phyloP scores from a whole-genome alignment of 352 stramenopile species.

The Globisporangium megalacanthum region DNA sequence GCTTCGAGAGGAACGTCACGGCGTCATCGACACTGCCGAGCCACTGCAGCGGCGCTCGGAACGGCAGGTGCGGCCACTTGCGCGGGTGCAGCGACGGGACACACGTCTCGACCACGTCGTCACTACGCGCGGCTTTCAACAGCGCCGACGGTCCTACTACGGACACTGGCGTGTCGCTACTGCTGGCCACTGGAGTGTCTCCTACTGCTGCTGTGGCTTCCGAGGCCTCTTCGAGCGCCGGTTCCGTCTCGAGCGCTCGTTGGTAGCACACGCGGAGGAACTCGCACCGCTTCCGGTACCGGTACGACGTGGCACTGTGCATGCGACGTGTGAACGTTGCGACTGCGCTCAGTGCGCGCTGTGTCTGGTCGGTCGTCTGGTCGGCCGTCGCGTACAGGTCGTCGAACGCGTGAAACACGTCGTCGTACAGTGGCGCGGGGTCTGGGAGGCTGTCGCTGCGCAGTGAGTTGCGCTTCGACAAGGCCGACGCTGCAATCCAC shows the following conservation, averaged over 20 bases:
- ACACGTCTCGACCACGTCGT: slow-evolving; percentile 36
- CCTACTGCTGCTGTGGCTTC: neutral
- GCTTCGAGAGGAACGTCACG: slow-evolving; percentile 40
- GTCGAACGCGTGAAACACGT: slow-evolving; percentile 50
- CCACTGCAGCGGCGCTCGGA: slow-evolving; percentile 48
- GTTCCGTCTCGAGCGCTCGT: slow-evolving; percentile 37
- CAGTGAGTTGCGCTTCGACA: slow-evolving; percentile 14
- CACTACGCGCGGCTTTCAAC: slow-evolving; percentile 22
- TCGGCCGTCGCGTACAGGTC: slow-evolving; percentile 41
- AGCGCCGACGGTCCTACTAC: slow-evolving; percentile 6
- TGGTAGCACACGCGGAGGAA: slow-evolving; percentile 61
- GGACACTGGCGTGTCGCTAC: neutral
- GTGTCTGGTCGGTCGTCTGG: slow-evolving; percentile 9
- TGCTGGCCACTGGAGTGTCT: neutral
- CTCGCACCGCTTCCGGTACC: slow-evolving; percentile 55
- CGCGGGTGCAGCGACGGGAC: slow-evolving; percentile 40
- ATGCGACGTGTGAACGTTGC: slow-evolving; percentile 30
- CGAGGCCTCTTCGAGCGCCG: slow-evolving; percentile 8
- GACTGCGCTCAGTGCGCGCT: slow-evolving; percentile 21
- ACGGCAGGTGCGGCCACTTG: slow-evolving; percentile 69
- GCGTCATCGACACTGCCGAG: slow-evolving; percentile 24
- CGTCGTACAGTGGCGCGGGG: slow-evolving; percentile 27
- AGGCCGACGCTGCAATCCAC: slow-evolving; percentile 1
- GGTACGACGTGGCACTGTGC: slow-evolving; percentile 39
- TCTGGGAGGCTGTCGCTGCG: slow-evolving; percentile 16